Percentiles rank a stretch among this genome's conserved stretches.
Conservation (phyloP, 768 basidiomycete genomes). For the Trametes cingulata region DNA sequence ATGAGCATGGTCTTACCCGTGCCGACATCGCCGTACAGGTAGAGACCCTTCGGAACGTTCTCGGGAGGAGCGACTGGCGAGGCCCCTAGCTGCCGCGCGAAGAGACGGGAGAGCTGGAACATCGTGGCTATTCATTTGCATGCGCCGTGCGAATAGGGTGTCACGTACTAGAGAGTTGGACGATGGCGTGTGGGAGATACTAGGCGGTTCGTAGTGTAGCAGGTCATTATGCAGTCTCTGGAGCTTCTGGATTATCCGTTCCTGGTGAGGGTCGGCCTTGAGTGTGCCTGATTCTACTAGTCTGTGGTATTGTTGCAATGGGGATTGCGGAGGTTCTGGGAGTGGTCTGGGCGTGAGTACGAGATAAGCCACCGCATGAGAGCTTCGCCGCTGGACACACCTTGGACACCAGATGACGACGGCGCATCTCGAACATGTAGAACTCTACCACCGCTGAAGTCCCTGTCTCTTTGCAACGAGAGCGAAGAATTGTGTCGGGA, state of each 20-base stretch:
- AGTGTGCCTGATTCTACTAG: slow-evolving; percentile 56
- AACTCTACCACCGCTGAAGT: background rate
- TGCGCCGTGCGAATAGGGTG: background rate
- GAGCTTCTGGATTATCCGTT: slow-evolving; percentile 77
- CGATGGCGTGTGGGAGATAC: slow-evolving; percentile 45
- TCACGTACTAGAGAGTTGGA: slow-evolving; percentile 36
- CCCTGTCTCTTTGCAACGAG: slow-evolving; percentile 6
- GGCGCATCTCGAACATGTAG: slow-evolving; percentile 6
- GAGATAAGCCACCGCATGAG: background rate
- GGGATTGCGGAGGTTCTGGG: slow-evolving; percentile 13
- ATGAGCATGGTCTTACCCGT: slow-evolving; percentile 99
- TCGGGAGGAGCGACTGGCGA: slow-evolving; percentile 41
- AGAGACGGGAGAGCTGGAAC: slow-evolving; percentile 31
- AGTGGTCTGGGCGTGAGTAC: background rate
- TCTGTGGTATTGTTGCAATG: slow-evolving; percentile 43
- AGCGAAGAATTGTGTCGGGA: slow-evolving; percentile 12
- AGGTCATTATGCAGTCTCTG: slow-evolving; percentile 79
- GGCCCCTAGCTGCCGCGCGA: slow-evolving; percentile 27
- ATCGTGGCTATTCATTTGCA: background rate
- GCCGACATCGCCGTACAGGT: slow-evolving; percentile 95
- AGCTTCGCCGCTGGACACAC: background rate
- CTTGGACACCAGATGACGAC: background rate
- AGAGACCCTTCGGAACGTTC: slow-evolving; percentile 79
- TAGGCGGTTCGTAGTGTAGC: slow-evolving; percentile 67
- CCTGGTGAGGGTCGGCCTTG: slow-evolving; percentile 80